Percentiles rank a stretch among this genome's conserved stretches.
These are phyloP conservation scores for Elymus sibiricus DNA, from an alignment of 176 grass and related monocot species.

Conservation along the genomic window DNA sequence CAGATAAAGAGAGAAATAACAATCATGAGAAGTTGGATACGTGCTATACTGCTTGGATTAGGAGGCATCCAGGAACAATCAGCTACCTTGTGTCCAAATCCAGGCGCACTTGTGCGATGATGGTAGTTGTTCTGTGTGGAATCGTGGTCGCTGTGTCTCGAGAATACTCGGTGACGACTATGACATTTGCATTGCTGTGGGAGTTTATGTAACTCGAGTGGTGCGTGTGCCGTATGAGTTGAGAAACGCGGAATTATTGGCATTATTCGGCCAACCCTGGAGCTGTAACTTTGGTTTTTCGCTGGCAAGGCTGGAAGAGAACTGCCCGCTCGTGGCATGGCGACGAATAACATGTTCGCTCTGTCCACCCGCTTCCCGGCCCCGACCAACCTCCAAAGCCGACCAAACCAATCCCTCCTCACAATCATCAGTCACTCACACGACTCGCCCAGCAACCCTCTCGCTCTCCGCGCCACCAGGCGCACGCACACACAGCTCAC, in stretches of 20 bases:
- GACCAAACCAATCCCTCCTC: neutral
- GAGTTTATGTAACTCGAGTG: too few relatives aligned
- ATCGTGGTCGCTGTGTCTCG: too few relatives aligned
- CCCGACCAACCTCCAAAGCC: constrained; percentile 26
- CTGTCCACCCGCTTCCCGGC: constrained; percentile 6
- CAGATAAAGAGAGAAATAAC: too few relatives aligned
- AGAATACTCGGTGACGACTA: too few relatives aligned
- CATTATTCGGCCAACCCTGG: too few relatives aligned
- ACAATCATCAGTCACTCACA: neutral
- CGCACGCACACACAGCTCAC: neutral
- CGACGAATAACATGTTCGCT: constrained; percentile 20
- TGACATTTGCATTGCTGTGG: too few relatives aligned
- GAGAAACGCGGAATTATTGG: too few relatives aligned
- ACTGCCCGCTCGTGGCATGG: neutral
- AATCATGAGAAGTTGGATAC: neutral
- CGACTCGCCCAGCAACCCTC: neutral
- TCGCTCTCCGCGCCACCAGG: neutral
- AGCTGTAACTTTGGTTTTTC: too few relatives aligned
- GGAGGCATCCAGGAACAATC: neutral
- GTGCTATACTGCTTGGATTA: neutral
- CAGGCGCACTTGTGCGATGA: too few relatives aligned
- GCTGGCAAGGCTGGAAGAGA: neutral
- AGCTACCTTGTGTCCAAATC: neutral
- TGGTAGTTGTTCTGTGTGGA: too few relatives aligned
- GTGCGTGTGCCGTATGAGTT: too few relatives aligned